phyloP scores from a whole-genome alignment of 176 grass and related monocot genomes.

The Bromus sterilis region DNA sequence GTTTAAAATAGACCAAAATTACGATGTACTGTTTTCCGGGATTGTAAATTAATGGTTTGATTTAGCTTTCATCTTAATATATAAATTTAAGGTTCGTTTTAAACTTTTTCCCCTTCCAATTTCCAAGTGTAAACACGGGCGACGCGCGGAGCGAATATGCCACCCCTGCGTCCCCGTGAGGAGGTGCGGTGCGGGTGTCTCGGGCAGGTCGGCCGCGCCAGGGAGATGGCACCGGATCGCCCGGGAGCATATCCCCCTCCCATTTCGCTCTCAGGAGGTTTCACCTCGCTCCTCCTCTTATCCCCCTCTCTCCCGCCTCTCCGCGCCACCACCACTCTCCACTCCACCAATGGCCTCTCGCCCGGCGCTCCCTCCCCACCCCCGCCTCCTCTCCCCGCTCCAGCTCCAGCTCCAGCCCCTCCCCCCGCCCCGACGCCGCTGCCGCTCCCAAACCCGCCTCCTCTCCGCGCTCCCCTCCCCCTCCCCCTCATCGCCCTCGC shows the following conservation, averaged over 20 bases:
- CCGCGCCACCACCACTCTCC: slow-evolving; percentile 7
- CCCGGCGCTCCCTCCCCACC: slow-evolving; percentile 16
- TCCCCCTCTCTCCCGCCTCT: slow-evolving; percentile 14
- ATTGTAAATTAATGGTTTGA: no score
- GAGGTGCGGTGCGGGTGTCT: no score
- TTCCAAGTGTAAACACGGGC: no score
- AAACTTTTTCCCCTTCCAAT: no score
- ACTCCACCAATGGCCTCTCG: slow-evolving; percentile 18
- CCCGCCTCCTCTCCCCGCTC: slow-evolving; percentile 3
- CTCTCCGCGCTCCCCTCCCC: slow-evolving; percentile 34
- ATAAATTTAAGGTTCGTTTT: no score
- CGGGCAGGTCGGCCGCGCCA: not conserved
- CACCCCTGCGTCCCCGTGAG: no score
- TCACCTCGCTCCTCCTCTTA: no score
- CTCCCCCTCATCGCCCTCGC: slow-evolving; percentile 19
- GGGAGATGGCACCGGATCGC: not conserved
- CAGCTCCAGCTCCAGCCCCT: not conserved
- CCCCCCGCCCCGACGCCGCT: not conserved
- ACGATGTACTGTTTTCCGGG: no score
- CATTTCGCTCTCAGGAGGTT: slow-evolving; percentile 11
- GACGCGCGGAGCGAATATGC: not conserved
- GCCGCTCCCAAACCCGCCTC: not conserved
- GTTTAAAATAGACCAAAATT: no score
- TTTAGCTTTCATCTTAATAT: no score
- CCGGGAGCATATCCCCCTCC: slow-evolving; percentile 33